phyloP scores from a whole-genome alignment of 768 basidiomycete species.

The Agrocybe pediades region DNA sequence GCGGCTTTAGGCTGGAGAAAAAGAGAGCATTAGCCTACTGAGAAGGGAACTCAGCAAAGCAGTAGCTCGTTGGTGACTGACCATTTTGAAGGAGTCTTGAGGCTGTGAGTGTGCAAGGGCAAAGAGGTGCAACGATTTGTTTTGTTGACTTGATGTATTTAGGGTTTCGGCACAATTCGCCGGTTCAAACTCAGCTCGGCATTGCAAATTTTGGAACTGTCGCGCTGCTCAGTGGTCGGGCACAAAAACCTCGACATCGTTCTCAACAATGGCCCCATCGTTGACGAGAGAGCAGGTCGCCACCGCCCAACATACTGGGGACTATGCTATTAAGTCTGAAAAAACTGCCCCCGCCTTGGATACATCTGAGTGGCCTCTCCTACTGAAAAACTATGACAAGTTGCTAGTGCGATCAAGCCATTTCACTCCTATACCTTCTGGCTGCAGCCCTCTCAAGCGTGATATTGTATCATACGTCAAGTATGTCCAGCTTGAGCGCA shows the following conservation, averaged over 20 bases:
- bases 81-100: conserved; percentile 11
- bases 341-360: conserved; percentile 74
- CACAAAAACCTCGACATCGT: conserved; percentile 15
- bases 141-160: conserved; percentile 53
- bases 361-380: conserved; percentile 96
- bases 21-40: conserved; percentile 57
- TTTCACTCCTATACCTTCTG: conserved; percentile 96
- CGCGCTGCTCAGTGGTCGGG: not conserved
- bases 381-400: conserved; percentile 99
- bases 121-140: conserved; percentile 1
- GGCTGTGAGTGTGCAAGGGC: conserved; percentile 36
- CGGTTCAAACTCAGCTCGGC: conserved; percentile 15
- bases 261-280: conserved; percentile 42
- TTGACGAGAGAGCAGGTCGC: conserved; percentile 71
- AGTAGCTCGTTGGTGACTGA: conserved; percentile 7
- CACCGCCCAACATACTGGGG: conserved; percentile 71
- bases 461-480: conserved; percentile 92
- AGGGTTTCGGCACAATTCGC: conserved; percentile 33
- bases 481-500: conserved; percentile 38
- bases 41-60: conserved; percentile 17
- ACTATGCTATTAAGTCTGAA: conserved; percentile 85
- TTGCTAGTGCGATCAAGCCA: conserved; percentile 92
- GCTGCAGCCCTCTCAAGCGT: conserved; percentile 92
- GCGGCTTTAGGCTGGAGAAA: conserved; percentile 59
- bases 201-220: conserved; percentile 13